Evolutionary conservation across 768 basidiomycete species (phyloP), one percentile per base, ranked within the genome.

Genomic region (Boletus rubroflammeus): DNA sequence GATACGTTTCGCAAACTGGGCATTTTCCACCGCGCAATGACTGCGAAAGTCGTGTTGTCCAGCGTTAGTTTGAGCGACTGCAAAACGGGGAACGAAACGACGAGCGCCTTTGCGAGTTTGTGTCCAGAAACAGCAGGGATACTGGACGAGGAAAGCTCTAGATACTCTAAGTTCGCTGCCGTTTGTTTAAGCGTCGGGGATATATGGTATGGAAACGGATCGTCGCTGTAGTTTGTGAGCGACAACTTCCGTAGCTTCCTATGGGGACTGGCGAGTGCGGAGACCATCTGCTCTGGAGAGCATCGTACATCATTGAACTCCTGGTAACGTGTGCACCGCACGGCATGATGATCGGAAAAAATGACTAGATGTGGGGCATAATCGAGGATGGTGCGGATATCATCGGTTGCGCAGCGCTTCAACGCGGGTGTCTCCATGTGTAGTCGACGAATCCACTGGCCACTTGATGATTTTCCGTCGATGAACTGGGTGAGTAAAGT

Each of bases 171-270:
- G 41, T 75, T 75, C 10, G 72, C 76, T 0, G 82, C 81, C 4
- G 79, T 76, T 38, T 75, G 77, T 44, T 72, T 72, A 43, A 84
- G 73, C 38, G 82, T 75, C 5, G 81, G 81, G 2, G 75, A 80
- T 65, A 82, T 78, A 38, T 80, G 78, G 23, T 76, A 72, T 53
- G 82, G 82, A 55, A 79, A 77, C 2, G 79, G 78, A 1, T 79
- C 73, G 48, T 86, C 84, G 53, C 83, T 85, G 60, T 90, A 90
- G 62, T 82, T 87, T 34, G 87, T 89, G 79, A 85, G 87, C 25
- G 81, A 82, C 14, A 90, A 73, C 28, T 81, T 73, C 5, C 81
- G 78, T 34, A 90, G 73, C 42, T 72, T 69, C 58, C 76, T 79
- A 41, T 77, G 73, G 15, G 81, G 80, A 43, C 72, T 81, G 44